Conservation (phyloP, 257 asterid genomes). For the Handroanthus guayacan region DNA sequence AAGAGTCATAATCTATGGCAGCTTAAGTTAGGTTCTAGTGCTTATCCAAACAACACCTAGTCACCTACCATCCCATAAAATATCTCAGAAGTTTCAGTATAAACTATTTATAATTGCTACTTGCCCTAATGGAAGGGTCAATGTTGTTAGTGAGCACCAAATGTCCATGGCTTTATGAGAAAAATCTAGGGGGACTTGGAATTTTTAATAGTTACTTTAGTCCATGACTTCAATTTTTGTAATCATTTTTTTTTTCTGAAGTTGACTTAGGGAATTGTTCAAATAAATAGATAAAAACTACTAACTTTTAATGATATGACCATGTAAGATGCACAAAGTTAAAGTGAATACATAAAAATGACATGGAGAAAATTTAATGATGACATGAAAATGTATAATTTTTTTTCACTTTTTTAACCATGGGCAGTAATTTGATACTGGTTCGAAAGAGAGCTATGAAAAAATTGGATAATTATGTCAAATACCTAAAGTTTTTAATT, state of each 20-base stretch:
- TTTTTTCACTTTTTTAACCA: no score
- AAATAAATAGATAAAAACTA: no score
- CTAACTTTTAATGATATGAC: no score
- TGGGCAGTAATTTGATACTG: no score
- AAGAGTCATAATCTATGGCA: constrained; percentile 32
- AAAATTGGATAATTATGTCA: no score
- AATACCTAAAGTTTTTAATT: no score
- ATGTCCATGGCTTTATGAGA: background rate
- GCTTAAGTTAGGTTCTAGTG: constrained; percentile 32
- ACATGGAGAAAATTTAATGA: no score
- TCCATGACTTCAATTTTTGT: background rate
- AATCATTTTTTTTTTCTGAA: background rate
- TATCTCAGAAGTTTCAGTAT: background rate
- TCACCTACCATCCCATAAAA: background rate
- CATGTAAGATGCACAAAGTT: no score
- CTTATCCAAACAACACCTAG: constrained; percentile 30
- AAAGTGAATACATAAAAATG: no score
- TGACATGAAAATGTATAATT: no score
- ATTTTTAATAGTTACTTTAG: background rate
- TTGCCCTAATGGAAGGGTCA: background rate
- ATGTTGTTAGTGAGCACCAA: background rate
- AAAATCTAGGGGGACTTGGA: background rate
- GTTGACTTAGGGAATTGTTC: background rate
- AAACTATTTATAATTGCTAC: background rate
- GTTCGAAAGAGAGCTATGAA: no score